phyloP scores from a whole-genome alignment of 1,284 basidiomycete species.

The Cryptococcus hybrid region DNA sequence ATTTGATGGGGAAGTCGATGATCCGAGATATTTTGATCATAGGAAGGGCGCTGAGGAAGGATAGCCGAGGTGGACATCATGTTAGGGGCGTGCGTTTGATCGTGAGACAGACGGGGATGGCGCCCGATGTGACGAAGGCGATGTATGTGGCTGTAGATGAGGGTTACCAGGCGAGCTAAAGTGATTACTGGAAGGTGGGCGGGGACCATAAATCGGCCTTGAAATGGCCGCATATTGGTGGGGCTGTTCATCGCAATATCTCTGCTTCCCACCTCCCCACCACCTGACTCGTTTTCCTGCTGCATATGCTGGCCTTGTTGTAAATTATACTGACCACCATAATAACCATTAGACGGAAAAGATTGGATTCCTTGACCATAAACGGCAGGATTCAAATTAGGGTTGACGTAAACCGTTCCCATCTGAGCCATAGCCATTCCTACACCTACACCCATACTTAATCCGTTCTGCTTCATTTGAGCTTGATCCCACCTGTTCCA shows the following conservation, averaged over 20 bases:
- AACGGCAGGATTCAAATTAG: conserved; percentile 21
- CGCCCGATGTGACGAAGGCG: not conserved
- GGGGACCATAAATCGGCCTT: no score
- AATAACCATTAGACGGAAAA: not conserved
- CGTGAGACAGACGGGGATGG: not conserved
- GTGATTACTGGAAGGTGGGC: no score
- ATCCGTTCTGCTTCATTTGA: not conserved
- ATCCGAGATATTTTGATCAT: not conserved
- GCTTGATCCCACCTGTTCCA: not conserved
- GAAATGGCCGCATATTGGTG: not conserved
- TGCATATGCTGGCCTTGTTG: not conserved
- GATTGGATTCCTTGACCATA: conserved; percentile 4
- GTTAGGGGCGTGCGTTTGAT: conserved; percentile 4
- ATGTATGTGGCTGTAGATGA: not conserved
- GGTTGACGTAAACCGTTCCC: conserved; percentile 30
- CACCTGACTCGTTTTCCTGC: not conserved
- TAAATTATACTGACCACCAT: not conserved
- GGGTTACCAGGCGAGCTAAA: not conserved
- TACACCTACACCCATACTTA: not conserved
- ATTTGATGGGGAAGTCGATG: not conserved
- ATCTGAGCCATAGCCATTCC: not conserved
- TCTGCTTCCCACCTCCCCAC: not conserved
- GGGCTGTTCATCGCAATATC: not conserved
- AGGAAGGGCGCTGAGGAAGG: conserved; percentile 13
- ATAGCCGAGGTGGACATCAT: conserved; percentile 21